Percentiles rank a stretch among this genome's conserved stretches.
phyloP scores from a whole-genome alignment of 2,329 filamentous ascomycete genomes.

The Corinectria fuckeliana region DNA sequence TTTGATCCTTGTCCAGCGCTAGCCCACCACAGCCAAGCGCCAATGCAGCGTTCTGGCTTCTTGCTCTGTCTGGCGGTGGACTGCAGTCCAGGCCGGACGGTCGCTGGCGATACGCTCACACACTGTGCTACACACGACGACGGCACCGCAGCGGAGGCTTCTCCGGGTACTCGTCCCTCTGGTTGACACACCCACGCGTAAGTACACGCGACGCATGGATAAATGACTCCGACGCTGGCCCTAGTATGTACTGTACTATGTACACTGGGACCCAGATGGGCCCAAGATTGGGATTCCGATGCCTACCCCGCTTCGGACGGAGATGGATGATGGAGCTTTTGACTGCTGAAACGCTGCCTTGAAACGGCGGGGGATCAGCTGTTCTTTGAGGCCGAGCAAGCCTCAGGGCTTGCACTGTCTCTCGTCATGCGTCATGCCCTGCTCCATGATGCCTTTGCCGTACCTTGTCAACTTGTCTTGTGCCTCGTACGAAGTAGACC shows the following conservation, averaged over 20 bases:
- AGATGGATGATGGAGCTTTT: constrained; percentile 19
- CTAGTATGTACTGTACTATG: too few relatives aligned
- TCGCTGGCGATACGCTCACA: neutral
- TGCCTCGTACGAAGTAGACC: too few relatives aligned
- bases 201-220: neutral
- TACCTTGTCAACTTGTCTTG: too few relatives aligned
- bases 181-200: neutral
- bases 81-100: constrained; percentile 7
- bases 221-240: neutral
- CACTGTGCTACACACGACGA: constrained; percentile 4
- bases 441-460: constrained; percentile 17
- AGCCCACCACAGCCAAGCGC: constrained; percentile 30
- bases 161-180: neutral
- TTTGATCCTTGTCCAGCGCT: constrained; percentile 21
- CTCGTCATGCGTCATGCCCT: constrained; percentile 10
- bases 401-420: constrained; percentile 5
- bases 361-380: constrained; percentile 32
- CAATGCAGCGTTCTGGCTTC: constrained; percentile 25
- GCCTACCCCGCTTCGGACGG: constrained; percentile 23
- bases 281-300: constrained; percentile 28
- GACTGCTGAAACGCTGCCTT: constrained; percentile 35
- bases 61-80: constrained; percentile 9
- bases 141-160: neutral
- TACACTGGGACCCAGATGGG: constrained; percentile 2
- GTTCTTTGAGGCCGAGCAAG: constrained; percentile 8